Base-by-base conservation (phyloP, 352 stramenopile genomes). In the Pythium guiyangense region DNA sequence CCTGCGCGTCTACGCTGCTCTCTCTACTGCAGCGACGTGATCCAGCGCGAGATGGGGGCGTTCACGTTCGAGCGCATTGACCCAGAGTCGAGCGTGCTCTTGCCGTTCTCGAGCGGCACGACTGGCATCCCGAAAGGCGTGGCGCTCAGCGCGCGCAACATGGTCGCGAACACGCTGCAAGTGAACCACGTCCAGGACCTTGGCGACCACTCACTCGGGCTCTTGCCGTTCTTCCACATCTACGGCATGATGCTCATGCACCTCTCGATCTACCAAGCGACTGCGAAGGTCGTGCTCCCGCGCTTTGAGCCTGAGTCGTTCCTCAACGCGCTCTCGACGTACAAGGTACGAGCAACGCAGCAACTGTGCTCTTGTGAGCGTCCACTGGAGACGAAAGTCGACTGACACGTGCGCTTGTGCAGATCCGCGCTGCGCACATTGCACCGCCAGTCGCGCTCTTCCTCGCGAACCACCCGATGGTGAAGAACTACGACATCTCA, bases 161-260 rank as follows among this genome's bases (percentile, higher is more conserved):
- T n/a, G n/a, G n/a, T n/a, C n/a, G n/a, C n/a, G n/a, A n/a, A n/a
- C n/a, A n/a, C n/a, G n/a, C 67, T 96, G 15, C 93, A 98, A 63
- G 69, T 87, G 15, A 49, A 75, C 50, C 59, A 79, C 11, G 75
- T 94, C 22, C 82, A 92, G 52, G 64, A 91, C n/a, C 64, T 82
- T n/a, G 58, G 65, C 31, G 56, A 62, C 31, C 67, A 77, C 43
- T 77, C 73, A 20, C 59, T 96, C 18, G 74, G 64, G 0, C 52
- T 94, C 39, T 71, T 99, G 35, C 94, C 96, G 18, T 97, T 98
- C 56, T 98, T 97, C 76, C 94, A 99, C 62, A 98, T 98, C 57
- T 98, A 98, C 68, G 92, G 88, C 53, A 75, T 89, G 26, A 81
- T 88, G 48, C 69, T 94, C 25, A 61, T 96, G 27, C 71, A 98